These are phyloP conservation scores for Penicillium riverlandense DNA, from an alignment of 495 filamentous ascomycete genomes.

Conservation along the genomic window DNA sequence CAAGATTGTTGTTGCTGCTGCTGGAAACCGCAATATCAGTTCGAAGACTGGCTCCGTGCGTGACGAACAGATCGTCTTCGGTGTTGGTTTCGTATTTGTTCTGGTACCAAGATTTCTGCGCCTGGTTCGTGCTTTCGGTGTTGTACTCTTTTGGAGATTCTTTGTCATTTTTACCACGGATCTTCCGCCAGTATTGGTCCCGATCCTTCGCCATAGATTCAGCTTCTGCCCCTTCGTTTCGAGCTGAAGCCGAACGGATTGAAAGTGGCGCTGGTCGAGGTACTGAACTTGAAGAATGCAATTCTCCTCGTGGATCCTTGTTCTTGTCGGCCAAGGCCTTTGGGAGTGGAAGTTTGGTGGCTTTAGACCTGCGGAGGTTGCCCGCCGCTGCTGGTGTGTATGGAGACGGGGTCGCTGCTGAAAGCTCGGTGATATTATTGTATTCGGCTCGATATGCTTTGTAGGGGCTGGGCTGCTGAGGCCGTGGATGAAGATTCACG, in stretches of 20 bases:
- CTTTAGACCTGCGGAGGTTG: conserved; percentile 11
- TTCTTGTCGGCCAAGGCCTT: conserved; percentile 13
- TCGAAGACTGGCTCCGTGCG: conserved; percentile 17
- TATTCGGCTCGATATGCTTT: conserved; percentile 19
- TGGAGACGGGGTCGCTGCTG: conserved; percentile 2
- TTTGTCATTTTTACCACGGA: conserved; percentile 23
- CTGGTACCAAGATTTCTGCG: conserved; percentile 1
- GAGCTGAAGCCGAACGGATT: conserved; percentile 7
- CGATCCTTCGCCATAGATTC: conserved; percentile 15
- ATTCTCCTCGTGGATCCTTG: conserved; percentile 11
- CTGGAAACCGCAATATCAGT: conserved; percentile 23
- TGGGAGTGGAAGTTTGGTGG: conserved; percentile 29
- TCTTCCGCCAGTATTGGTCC: conserved; percentile 25
- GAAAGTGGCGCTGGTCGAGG: conserved; percentile 9
- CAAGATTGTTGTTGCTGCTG: conserved; percentile 6
- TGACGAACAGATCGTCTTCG: conserved; percentile 12
- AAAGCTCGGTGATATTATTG: conserved; percentile 5
- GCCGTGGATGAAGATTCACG: conserved; percentile 27
- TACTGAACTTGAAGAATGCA: conserved; percentile 14
- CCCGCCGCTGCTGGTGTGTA: no score
- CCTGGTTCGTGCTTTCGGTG: conserved; percentile 18
- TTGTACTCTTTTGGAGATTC: conserved; percentile 11
- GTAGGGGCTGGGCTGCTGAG: conserved; percentile 9
- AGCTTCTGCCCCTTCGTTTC: conserved; percentile 6
- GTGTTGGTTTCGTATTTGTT: conserved; percentile 5